Conservation (phyloP, 78 protist genomes). For the Dictyostelium firmibasis region DNA sequence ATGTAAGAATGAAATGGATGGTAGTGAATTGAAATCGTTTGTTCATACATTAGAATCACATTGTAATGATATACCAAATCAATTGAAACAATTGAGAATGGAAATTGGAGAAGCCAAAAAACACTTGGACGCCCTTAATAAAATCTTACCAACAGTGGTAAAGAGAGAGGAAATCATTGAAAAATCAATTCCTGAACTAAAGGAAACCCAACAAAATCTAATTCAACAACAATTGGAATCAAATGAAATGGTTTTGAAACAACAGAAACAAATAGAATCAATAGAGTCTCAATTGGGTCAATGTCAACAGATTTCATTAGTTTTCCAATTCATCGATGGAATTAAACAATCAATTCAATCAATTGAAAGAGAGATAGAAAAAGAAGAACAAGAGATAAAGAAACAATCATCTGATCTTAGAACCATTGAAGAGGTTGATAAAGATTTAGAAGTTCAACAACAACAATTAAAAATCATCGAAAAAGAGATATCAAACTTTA, state of each 20-base stretch:
- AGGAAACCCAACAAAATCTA: background rate
- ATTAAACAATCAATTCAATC: background rate
- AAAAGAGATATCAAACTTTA: background rate
- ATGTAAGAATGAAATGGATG: conserved; percentile 53
- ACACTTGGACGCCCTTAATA: background rate
- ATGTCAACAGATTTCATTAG: background rate
- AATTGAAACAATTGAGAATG: background rate
- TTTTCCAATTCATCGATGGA: background rate
- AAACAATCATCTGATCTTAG: background rate
- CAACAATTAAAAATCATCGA: background rate
- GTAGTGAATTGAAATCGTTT: background rate
- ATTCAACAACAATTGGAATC: background rate
- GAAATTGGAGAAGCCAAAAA: background rate
- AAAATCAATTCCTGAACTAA: background rate
- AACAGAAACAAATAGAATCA: background rate
- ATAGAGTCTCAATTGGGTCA: background rate
- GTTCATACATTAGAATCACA: conserved; percentile 29
- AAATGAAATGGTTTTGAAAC: background rate
- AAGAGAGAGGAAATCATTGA: background rate
- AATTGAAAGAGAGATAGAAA: background rate
- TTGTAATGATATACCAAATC: conserved; percentile 37
- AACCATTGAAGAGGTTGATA: background rate
- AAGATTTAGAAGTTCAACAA: background rate
- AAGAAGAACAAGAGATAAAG: background rate
- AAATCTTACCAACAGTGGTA: background rate